Evolutionary conservation across 345 rosid species (phyloP), one percentile per base, ranked within the genome.

Genomic region (Sonneratia alba): DNA sequence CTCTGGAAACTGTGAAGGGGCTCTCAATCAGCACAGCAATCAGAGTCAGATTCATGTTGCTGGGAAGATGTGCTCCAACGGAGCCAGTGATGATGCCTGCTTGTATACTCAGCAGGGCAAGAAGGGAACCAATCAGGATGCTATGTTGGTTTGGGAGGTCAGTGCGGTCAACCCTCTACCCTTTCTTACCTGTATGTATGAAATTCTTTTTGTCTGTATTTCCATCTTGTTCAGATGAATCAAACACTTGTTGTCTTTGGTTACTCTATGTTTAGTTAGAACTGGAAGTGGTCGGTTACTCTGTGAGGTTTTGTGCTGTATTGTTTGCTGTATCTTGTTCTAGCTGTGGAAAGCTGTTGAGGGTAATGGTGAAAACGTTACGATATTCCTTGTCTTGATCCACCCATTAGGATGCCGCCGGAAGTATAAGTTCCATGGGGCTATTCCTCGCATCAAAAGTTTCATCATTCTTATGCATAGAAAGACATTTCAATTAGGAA

Each of bases 131-230:
- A 94, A 94, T 75, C 98, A 94, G 84, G 98, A 94, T 76, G 93
- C 98, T 77, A 94, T 94, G 97, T 80, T 94, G 59, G 87, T 88
- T 76, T 94, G 96, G 89, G 91, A 93, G 98, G 98, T 92, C 77
- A 8, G 86, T 36, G 47, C 74, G 16, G 66, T 34, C 66, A 10
- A 62, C 4, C 15, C 66, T 27, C 38, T 62, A 15, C 16, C 3
- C 11, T 62, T 34, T 62, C 36, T 32, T 13, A 5, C 24, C 24
- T 3, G 11, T 61, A 14, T 61, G 34, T 6, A n/a, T 7, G 32
- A 27, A 27, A 27, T 27, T 27, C 32, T 27, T 27, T 27, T 27
- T 27, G 11, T 61, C 36, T 61, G 34, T 6, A n/a, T 7, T 61
- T 61, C 24, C 65, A 7, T 9, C 22, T 3, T 61, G 6, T 61